Evolutionary conservation across 2,329 filamentous ascomycete species (phyloP).

Genomic region (Cladosporium halotolerans): DNA sequence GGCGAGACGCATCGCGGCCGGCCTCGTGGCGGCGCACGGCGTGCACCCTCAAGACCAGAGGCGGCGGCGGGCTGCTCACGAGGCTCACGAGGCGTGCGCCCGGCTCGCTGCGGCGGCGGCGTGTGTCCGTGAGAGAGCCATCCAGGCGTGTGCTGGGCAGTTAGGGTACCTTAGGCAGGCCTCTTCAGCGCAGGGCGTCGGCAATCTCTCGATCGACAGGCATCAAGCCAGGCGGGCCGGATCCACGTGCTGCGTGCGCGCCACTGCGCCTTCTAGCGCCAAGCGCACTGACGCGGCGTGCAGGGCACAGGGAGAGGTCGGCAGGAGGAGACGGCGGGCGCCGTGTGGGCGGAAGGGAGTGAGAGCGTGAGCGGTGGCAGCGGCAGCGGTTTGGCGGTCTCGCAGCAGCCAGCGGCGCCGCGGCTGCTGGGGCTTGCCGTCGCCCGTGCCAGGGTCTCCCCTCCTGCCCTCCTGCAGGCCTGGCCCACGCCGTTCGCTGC

Average conservation of each 20-base stretch:
- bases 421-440: no score
- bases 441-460: no score
- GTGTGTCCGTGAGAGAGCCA: neutral
- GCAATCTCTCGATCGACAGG: slow-evolving; percentile 12
- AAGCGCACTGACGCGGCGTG: slow-evolving; percentile 10
- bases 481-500: neutral
- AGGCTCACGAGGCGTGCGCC: slow-evolving; percentile 4
- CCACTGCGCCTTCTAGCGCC: slow-evolving; percentile 9
- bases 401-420: no score
- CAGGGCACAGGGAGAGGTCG: neutral
- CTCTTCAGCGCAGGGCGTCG: slow-evolving; percentile 10
- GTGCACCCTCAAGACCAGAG: no score
- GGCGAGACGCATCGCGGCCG: no score
- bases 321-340: no score
- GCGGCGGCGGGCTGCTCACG: neutral
- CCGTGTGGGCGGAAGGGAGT: no score
- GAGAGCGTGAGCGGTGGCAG: no score
- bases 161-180: no score
- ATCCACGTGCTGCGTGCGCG: slow-evolving; percentile 10
- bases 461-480: neutral
- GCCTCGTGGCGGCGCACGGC: no score
- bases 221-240: slow-evolving; percentile 9
- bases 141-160: no score
- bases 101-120: slow-evolving; percentile 1
- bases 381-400: no score